Evolutionary conservation across 2,329 filamentous ascomycete genomes (phyloP).

Genomic region (Trichoderma guizhouense): DNA sequence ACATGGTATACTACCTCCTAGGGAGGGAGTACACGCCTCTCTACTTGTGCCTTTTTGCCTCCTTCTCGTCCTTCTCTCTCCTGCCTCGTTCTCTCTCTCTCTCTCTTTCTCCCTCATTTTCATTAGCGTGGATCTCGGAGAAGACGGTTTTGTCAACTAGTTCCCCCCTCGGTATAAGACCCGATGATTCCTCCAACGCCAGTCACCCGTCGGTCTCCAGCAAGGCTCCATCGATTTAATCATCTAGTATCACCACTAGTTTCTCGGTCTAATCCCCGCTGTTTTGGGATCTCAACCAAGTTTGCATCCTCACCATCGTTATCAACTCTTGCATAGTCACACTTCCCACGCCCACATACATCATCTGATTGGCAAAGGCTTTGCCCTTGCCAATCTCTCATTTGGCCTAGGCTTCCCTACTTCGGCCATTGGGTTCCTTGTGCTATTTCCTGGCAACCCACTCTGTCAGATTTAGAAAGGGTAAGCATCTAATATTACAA

Average conservation of each 20-base stretch:
- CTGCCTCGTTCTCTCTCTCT: not conserved
- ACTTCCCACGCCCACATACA: not conserved
- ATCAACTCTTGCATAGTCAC: not conserved
- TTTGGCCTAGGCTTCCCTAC: constrained; percentile 2
- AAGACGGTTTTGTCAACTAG: constrained; percentile 6
- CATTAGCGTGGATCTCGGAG: constrained; percentile 15
- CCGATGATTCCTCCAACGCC: constrained; percentile 16
- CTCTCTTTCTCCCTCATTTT: not conserved
- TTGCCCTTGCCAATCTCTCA: not conserved
- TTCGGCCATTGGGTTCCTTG: not conserved
- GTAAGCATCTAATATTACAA: constrained; percentile 2
- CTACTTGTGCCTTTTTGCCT: constrained; percentile 1
- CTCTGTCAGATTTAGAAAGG: constrained; percentile 12
- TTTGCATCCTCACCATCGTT: not conserved
- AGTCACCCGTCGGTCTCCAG: constrained; percentile 14
- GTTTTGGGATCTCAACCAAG: not conserved
- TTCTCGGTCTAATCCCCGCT: constrained; percentile 7
- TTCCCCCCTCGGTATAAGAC: constrained; percentile 19
- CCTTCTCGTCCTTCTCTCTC: not conserved
- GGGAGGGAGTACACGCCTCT: not conserved
- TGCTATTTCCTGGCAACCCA: constrained; percentile 1
- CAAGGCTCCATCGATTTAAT: constrained; percentile 14
- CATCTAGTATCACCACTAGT: constrained; percentile 1
- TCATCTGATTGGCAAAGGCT: constrained; percentile 3
- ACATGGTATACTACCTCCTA: not conserved